phyloP scores from a whole-genome alignment of 805 yeast genomes.

The Starmerella apicola region DNA sequence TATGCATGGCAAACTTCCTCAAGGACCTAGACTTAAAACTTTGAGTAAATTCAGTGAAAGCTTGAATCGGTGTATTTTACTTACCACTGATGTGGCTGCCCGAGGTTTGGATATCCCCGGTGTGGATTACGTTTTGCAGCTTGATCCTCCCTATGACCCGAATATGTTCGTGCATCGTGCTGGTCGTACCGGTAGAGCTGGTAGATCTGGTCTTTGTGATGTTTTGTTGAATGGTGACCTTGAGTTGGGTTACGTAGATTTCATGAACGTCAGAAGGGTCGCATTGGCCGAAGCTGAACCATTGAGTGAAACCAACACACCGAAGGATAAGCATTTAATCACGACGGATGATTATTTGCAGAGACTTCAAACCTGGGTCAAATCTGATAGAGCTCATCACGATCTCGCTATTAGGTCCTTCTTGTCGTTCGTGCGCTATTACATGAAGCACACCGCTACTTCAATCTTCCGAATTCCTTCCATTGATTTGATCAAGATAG shows the following conservation, averaged over 20 bases:
- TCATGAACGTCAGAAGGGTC: constrained; percentile 62
- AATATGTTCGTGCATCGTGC: constrained; percentile 85
- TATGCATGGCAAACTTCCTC: constrained; percentile 81
- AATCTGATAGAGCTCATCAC: constrained; percentile 65
- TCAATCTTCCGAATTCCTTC: constrained; percentile 70
- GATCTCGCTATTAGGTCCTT: constrained; percentile 70
- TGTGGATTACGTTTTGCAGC: constrained; percentile 84
- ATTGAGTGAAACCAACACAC: constrained; percentile 5
- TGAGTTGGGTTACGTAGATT: constrained; percentile 71
- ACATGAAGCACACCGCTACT: constrained; percentile 75
- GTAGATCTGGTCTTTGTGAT: constrained; percentile 66
- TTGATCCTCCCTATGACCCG: constrained; percentile 91
- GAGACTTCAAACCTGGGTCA: constrained; percentile 40
- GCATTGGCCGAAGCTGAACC: constrained; percentile 28
- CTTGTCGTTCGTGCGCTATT: constrained; percentile 72
- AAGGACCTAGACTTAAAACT: constrained; percentile 66
- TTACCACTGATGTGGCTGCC: constrained; percentile 98
- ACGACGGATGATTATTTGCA: constrained; percentile 16
- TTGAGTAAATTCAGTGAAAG: constrained; percentile 44
- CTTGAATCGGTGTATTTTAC: constrained; percentile 43
- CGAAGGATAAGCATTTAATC: neutral
- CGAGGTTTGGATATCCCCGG: constrained; percentile 93
- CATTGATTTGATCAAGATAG: constrained; percentile 61
- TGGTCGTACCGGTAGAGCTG: constrained; percentile 93
- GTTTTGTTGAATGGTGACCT: constrained; percentile 60